Evolutionary conservation across 106 monocot species (phyloP).

Genomic region (Amphibolis antarctica): DNA sequence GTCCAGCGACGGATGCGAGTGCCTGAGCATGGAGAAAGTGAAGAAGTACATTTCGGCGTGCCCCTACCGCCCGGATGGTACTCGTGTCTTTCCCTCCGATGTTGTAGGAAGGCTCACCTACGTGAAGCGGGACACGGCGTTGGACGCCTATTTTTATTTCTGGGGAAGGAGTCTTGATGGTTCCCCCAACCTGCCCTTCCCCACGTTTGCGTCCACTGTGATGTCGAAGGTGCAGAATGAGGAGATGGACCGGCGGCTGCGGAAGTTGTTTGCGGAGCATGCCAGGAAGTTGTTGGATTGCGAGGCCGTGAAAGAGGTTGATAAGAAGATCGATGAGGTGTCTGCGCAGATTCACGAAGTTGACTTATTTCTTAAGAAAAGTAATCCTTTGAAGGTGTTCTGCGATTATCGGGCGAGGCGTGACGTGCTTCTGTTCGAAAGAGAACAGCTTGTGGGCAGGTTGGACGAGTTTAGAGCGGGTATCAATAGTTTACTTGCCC

Average conservation of each 20-base stretch:
- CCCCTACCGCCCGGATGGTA: not conserved
- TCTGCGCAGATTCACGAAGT: slow-evolving; percentile 11
- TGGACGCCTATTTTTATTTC: slow-evolving; percentile 27
- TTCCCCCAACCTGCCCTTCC: slow-evolving; percentile 10
- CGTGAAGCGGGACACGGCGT: slow-evolving; percentile 14
- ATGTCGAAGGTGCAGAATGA: not conserved
- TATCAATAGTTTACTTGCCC: slow-evolving; percentile 16
- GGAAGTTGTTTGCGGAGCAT: slow-evolving; percentile 21
- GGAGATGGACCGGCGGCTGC: slow-evolving; percentile 13
- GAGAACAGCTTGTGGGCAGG: slow-evolving; percentile 14
- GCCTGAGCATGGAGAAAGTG: no score
- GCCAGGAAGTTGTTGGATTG: slow-evolving; percentile 11
- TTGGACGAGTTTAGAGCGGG: slow-evolving; percentile 35
- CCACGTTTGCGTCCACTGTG: not conserved
- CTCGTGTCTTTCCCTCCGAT: not conserved
- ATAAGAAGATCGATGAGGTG: slow-evolving; percentile 14
- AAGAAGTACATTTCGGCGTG: not conserved
- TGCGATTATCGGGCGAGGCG: slow-evolving; percentile 7
- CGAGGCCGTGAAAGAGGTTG: slow-evolving; percentile 11
- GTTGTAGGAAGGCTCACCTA: slow-evolving; percentile 19
- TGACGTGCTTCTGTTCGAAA: slow-evolving; percentile 20
- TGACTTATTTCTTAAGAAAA: not conserved
- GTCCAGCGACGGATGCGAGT: no score
- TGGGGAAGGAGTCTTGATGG: slow-evolving; percentile 35
- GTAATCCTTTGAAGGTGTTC: slow-evolving; percentile 7